Evolutionary conservation across 2,329 filamentous ascomycete species (phyloP).

Genomic region (Biscogniauxia mediterranea): DNA sequence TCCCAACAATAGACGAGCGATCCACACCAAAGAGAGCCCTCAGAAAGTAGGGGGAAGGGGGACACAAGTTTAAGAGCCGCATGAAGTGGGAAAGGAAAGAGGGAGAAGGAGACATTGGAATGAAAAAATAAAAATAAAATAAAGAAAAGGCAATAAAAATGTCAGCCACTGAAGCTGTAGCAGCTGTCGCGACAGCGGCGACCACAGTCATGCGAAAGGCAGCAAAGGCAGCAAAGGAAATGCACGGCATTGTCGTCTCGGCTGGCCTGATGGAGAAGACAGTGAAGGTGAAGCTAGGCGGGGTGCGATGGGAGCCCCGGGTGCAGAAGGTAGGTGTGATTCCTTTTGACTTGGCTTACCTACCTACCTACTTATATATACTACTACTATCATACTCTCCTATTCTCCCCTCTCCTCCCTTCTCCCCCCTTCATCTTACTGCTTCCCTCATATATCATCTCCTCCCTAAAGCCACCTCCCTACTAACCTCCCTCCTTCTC

Average conservation of each 20-base stretch:
- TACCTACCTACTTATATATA: neutral
- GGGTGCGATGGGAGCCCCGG: slow-evolving; percentile 68
- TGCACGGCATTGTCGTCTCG: slow-evolving; percentile 71
- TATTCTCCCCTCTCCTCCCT: neutral
- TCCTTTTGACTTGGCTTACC: neutral
- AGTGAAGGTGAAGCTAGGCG: slow-evolving; percentile 73
- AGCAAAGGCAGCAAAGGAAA: slow-evolving; percentile 47
- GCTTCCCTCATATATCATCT: neutral
- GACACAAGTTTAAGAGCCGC: neutral
- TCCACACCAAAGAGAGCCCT: neutral
- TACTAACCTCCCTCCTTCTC: slow-evolving; percentile 1
- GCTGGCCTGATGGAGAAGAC: slow-evolving; percentile 76
- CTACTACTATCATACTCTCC: neutral
- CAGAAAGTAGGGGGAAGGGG: neutral
- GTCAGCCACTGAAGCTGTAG: slow-evolving; percentile 1
- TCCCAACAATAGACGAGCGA: neutral
- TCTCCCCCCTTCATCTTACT: neutral
- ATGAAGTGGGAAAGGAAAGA: neutral
- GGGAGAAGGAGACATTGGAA: neutral
- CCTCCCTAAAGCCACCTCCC: neutral
- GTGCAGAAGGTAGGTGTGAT: slow-evolving; percentile 64
- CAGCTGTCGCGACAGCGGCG: slow-evolving; percentile 21
- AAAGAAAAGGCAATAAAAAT: slow-evolving; percentile 2
- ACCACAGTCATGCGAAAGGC: slow-evolving; percentile 40
- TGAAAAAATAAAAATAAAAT: neutral